Evolutionary conservation across 176 grass and related monocot genomes (phyloP).

Genomic region (Chloris gayana): DNA sequence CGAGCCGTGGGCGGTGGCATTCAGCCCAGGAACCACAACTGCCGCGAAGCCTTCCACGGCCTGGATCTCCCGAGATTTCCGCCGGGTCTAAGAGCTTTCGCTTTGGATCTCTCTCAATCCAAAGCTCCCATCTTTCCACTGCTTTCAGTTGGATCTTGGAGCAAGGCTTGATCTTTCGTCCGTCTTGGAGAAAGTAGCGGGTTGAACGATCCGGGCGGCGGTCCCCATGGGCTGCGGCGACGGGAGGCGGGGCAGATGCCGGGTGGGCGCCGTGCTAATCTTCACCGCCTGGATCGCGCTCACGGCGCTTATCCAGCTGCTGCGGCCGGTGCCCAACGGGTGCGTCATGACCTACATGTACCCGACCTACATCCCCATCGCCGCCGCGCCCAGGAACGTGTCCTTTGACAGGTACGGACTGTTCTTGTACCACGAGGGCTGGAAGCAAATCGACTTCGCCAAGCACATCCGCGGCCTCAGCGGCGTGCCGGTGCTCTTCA

Average conservation of each 20-base stretch:
- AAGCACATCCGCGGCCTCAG: constrained; percentile 69
- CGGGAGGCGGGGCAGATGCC: constrained; percentile 46
- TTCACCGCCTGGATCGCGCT: constrained; percentile 61
- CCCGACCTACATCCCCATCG: constrained; percentile 90
- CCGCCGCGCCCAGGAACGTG: constrained; percentile 63
- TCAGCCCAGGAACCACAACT: not conserved
- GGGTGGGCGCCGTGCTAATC: constrained; percentile 50
- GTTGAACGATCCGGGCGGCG: not conserved
- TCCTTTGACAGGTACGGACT: constrained; percentile 82
- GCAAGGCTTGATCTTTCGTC: not conserved
- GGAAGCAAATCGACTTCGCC: constrained; percentile 91
- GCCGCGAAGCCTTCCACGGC: not conserved
- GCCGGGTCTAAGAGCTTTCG: not conserved
- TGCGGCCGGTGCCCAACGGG: constrained; percentile 78
- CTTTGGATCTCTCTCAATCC: constrained; percentile 37
- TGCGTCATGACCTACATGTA: constrained; percentile 99
- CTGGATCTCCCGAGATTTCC: not conserved
- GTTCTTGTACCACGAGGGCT: constrained; percentile 97
- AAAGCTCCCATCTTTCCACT: not conserved
- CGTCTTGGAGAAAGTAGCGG: not conserved
- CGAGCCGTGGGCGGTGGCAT: constrained; percentile 20
- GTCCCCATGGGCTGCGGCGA: constrained; percentile 55
- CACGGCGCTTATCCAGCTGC: constrained; percentile 60
- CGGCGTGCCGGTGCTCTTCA: constrained; percentile 85
- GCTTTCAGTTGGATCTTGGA: constrained; percentile 10